Percentiles rank a stretch among this genome's conserved stretches.
Evolutionary conservation across 2,329 filamentous ascomycete species (phyloP).

Genomic region (Pyrenochaeta sp.): DNA sequence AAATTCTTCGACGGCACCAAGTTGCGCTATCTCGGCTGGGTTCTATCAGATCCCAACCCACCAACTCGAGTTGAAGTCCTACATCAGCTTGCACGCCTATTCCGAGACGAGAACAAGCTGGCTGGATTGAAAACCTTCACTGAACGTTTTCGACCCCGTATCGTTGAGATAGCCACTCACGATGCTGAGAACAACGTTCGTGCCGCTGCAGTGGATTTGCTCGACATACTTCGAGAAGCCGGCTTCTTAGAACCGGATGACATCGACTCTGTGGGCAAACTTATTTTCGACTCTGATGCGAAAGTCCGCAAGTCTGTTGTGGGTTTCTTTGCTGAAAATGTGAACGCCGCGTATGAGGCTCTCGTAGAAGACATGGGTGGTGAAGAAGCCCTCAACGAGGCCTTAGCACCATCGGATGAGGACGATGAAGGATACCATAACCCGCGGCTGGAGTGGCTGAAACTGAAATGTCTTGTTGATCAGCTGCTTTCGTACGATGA

Average conservation of each 20-base stretch:
- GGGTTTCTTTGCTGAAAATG: constrained; percentile 87
- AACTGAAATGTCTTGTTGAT: constrained; percentile 88
- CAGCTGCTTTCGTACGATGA: constrained; percentile 82
- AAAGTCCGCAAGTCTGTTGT: constrained; percentile 89
- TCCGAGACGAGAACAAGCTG: constrained; percentile 81
- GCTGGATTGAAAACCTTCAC: constrained; percentile 85
- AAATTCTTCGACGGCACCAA: constrained; percentile 91
- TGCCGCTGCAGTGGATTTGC: constrained; percentile 79
- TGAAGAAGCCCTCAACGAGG: constrained; percentile 77
- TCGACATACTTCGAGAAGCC: constrained; percentile 81
- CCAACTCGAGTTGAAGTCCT: constrained; percentile 85
- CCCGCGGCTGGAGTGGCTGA: constrained; percentile 85
- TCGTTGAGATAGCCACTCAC: constrained; percentile 91
- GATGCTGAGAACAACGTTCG: constrained; percentile 85
- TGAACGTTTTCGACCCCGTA: constrained; percentile 83
- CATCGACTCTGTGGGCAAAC: constrained; percentile 84
- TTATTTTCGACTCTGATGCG: constrained; percentile 88
- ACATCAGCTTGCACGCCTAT: constrained; percentile 80
- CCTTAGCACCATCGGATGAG: constrained; percentile 73
- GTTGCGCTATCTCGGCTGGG: constrained; percentile 93
- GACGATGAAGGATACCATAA: constrained; percentile 77
- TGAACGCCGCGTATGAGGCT: constrained; percentile 80
- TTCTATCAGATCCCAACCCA: constrained; percentile 81
- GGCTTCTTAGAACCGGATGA: constrained; percentile 91
- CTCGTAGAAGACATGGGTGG: constrained; percentile 87